Evolutionary conservation across 768 basidiomycete species (phyloP).

Genomic region (Lactarius trivialis): DNA sequence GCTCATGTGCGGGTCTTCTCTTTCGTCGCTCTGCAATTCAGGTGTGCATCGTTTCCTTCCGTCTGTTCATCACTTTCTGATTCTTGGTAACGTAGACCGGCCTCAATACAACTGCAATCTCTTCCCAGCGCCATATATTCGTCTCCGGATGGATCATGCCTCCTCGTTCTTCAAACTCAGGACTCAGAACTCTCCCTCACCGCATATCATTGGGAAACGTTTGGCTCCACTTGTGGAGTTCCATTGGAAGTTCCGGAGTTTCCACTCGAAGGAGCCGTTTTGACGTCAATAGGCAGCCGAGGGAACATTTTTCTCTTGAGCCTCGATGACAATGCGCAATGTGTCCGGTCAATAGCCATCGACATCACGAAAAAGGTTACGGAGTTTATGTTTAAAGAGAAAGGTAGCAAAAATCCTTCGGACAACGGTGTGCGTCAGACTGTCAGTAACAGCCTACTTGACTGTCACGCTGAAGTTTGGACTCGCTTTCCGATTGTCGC

Average conservation of each 20-base stretch:
- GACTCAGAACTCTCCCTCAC: neutral
- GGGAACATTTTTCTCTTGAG: conserved; percentile 38
- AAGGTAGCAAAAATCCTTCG: conserved; percentile 26
- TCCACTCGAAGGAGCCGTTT: conserved; percentile 23
- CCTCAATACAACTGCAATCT: conserved; percentile 34
- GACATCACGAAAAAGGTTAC: conserved; percentile 50
- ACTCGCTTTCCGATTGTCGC: neutral
- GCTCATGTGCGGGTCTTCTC: conserved; percentile 21
- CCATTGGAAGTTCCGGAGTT: conserved; percentile 30
- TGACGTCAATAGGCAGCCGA: conserved; percentile 43
- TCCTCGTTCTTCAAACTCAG: conserved; percentile 32
- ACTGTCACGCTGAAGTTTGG: neutral
- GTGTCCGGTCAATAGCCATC: conserved; percentile 39
- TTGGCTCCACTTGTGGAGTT: conserved; percentile 33
- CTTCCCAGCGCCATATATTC: conserved; percentile 34
- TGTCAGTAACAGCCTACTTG: conserved; percentile 32
- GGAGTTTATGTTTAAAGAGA: conserved; percentile 49
- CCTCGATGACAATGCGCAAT: conserved; percentile 31
- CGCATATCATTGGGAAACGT: neutral
- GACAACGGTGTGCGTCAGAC: conserved; percentile 22
- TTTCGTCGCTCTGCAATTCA: conserved; percentile 44
- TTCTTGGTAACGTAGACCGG: conserved; percentile 32
- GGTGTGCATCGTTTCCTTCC: conserved; percentile 32
- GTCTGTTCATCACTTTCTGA: neutral
- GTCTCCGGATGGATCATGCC: conserved; percentile 49